phyloP scores from a whole-genome alignment of 1,284 basidiomycete species.

The Boletus albobrunnescens region DNA sequence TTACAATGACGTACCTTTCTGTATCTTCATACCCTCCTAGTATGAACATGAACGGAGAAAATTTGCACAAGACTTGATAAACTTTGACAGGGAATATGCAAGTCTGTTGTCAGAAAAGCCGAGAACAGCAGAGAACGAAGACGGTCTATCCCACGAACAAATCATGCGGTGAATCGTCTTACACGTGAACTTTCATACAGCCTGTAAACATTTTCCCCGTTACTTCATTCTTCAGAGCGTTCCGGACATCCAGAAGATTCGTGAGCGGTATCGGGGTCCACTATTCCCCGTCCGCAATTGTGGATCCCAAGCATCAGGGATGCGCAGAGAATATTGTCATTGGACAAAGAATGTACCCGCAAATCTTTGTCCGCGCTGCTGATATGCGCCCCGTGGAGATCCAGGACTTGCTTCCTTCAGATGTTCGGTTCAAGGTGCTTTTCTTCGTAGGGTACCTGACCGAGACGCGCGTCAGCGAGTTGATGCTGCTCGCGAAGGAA shows the following conservation, averaged over 20 bases:
- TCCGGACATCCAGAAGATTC: constrained; percentile 56
- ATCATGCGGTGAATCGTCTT: constrained; percentile 49
- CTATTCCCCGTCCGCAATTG: constrained; percentile 54
- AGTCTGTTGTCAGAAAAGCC: constrained; percentile 78
- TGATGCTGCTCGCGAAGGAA: background rate
- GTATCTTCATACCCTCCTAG: constrained; percentile 34
- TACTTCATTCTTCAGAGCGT: constrained; percentile 41
- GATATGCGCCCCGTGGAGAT: constrained; percentile 61
- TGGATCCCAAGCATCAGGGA: constrained; percentile 42
- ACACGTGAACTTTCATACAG: background rate
- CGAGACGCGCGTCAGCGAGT: constrained; percentile 12
- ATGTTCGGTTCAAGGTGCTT: constrained; percentile 71
- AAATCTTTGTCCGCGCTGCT: constrained; percentile 59
- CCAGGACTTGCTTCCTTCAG: constrained; percentile 64
- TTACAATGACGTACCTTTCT: background rate
- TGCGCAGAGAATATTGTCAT: constrained; percentile 44
- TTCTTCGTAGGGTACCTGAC: constrained; percentile 60
- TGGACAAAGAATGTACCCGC: constrained; percentile 59
- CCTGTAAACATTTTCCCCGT: too few species aligned
- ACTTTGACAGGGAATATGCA: constrained; percentile 68
- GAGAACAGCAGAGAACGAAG: constrained; percentile 48
- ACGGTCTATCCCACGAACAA: constrained; percentile 66
- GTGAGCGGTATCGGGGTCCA: constrained; percentile 63
- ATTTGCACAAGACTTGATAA: constrained; percentile 77
- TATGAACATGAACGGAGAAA: constrained; percentile 50